phyloP scores from a whole-genome alignment of 2,329 filamentous ascomycete genomes.

The Cercospora beticola region DNA sequence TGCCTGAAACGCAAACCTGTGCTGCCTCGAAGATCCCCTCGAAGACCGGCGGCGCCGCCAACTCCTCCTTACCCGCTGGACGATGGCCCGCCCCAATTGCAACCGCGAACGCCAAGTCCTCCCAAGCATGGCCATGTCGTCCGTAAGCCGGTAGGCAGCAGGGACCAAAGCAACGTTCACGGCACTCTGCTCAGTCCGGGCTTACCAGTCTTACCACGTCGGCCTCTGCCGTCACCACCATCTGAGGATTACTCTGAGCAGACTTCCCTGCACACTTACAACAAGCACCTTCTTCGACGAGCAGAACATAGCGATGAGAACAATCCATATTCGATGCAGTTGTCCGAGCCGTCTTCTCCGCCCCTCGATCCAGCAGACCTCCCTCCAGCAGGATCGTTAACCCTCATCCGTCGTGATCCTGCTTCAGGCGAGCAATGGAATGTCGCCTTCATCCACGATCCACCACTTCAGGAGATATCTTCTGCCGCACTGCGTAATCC shows the following conservation, averaged over 20 bases:
- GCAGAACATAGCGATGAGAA: constrained; percentile 26
- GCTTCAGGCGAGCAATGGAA: constrained; percentile 53
- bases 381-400: constrained; percentile 37
- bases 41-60: constrained; percentile 19
- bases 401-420: constrained; percentile 54
- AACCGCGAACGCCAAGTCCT: constrained; percentile 9
- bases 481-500: constrained; percentile 42
- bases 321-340: constrained; percentile 29
- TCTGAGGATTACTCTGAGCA: constrained; percentile 23
- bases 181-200: constrained; percentile 7
- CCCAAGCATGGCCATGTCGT: constrained; percentile 22
- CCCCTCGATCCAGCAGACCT: constrained; percentile 13
- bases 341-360: constrained; percentile 17
- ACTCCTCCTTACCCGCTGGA: constrained; percentile 26
- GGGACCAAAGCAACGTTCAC: neutral
- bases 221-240: constrained; percentile 32
- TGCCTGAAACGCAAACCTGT: constrained; percentile 23
- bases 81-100: constrained; percentile 13
- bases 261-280: constrained; percentile 27
- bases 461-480: constrained; percentile 45
- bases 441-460: constrained; percentile 50
- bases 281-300: constrained; percentile 26
- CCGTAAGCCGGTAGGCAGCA: constrained; percentile 29
- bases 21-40: constrained; percentile 23
- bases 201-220: constrained; percentile 26